Evolutionary conservation across 257 asterid genomes (phyloP), one percentile per base, ranked within the genome.

Genomic region (Solanum phureja): DNA sequence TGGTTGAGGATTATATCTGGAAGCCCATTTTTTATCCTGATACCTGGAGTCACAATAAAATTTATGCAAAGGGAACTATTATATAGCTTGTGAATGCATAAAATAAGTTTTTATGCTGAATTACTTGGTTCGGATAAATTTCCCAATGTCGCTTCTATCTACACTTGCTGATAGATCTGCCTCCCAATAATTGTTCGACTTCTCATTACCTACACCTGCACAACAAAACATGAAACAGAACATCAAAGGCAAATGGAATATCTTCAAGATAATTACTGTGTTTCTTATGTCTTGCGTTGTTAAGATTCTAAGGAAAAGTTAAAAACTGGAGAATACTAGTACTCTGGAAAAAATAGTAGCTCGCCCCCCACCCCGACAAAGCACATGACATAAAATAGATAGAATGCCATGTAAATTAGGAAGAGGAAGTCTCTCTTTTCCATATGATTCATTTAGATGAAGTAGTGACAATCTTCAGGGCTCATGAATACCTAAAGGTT

Each of bases 181-280:
- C 90, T 97, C 98, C 97, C 96, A 97, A 90, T 94, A 97, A 11
- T 85, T 88, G 88, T 97, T 97, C 11, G 98, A 91, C 92, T 89
- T 95, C 88, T 91, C 90, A 88, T 97, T 97, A 18, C 98, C 97
- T 94, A 91, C 90, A 86, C 88, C 98, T 97, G 90, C 87, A 91
- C 42, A 75, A 73, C n/a, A 88, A 64, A 84, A 52, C 44, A 86
- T 37, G 72, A 33, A 52, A 29, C 37, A 42, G 35, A 46, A 69
- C 38, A 84, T 85, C 85, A 69, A 13, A 71, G 74, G 79, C 76
- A 84, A 85, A 69, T 42, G 37, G 33, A 35, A 18, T 9, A 37
- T 11, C 83, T 79, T 62, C 66, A 79, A 13, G 84, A 44, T 27
- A 7, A 13, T 5, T 14, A 7, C 38, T 18, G 16, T 13, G 38